These are phyloP conservation scores for Xylariaceae sp. DNA, from an alignment of 2,329 filamentous ascomycete genomes.

Conservation along the genomic window DNA sequence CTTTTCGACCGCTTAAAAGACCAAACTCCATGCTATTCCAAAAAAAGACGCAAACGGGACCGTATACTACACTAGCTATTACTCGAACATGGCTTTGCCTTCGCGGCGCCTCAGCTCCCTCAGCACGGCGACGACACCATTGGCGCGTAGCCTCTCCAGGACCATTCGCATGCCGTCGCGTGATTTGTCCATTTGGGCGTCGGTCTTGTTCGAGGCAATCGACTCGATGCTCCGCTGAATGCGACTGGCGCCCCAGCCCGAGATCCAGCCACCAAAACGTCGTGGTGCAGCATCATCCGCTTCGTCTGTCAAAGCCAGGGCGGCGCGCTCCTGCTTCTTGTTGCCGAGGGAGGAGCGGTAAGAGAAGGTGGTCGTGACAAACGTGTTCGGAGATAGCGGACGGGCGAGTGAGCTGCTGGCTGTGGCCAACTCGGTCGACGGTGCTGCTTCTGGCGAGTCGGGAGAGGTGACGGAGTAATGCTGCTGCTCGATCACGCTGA, in stretches of 20 bases:
- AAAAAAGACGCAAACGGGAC: constrained; percentile 4
- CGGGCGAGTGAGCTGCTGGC: constrained; percentile 5
- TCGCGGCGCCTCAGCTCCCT: constrained; percentile 42
- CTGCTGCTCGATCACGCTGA: constrained; percentile 72
- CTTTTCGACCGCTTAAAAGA: no score
- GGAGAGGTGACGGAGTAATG: constrained; percentile 45
- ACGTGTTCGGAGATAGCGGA: constrained; percentile 38
- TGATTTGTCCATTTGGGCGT: constrained; percentile 71
- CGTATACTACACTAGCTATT: constrained; percentile 12
- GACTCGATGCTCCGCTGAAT: constrained; percentile 74
- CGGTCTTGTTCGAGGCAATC: constrained; percentile 68
- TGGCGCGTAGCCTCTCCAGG: constrained; percentile 58
- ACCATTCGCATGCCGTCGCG: constrained; percentile 79
- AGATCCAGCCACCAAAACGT: constrained; percentile 38
- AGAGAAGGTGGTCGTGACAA: constrained; percentile 66
- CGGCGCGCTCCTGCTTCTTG: constrained; percentile 48
- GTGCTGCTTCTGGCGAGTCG: constrained; percentile 21
- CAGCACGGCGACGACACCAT: constrained; percentile 49
- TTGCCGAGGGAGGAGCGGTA: constrained; percentile 68
- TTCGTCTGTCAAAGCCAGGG: constrained; percentile 32
- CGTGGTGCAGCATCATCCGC: constrained; percentile 26
- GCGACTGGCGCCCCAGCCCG: constrained; percentile 55
- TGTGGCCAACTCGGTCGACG: constrained; percentile 18
- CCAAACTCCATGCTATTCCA: constrained; percentile 14
- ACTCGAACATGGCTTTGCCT: constrained; percentile 27